Evolutionary conservation across 2,329 filamentous ascomycete species (phyloP).

Genomic region (Fusarium coicis): DNA sequence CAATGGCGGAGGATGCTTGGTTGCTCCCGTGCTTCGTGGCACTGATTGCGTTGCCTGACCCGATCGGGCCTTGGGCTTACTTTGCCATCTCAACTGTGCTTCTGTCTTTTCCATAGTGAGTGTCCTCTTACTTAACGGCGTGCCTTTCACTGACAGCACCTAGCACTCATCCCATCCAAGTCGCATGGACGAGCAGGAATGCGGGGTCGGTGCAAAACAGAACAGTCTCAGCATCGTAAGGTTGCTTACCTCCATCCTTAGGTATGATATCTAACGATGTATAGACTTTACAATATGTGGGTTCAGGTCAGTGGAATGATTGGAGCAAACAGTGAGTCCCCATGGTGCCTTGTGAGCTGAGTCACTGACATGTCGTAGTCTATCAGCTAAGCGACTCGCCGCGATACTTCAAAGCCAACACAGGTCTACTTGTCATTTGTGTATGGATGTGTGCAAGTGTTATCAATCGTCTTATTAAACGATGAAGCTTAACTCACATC

Average conservation of each 20-base stretch:
- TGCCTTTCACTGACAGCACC: not conserved
- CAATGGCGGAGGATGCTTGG: slow-evolving; percentile 62
- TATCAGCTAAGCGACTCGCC: slow-evolving; percentile 51
- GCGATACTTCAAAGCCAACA: slow-evolving; percentile 52
- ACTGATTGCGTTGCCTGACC: slow-evolving; percentile 52
- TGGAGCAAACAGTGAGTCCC: slow-evolving; percentile 45
- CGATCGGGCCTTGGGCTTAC: not conserved
- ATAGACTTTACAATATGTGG: slow-evolving; percentile 61
- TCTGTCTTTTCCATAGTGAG: not conserved
- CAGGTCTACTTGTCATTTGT: slow-evolving; percentile 13
- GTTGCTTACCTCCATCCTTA: not conserved
- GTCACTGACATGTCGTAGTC: slow-evolving; percentile 9
- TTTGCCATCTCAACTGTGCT: not conserved
- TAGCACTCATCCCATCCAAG: not conserved
- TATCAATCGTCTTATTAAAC: accelerated
- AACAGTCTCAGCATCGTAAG: slow-evolving; percentile 57
- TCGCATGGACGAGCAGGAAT: not conserved
- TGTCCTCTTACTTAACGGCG: not conserved
- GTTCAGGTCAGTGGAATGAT: slow-evolving; percentile 54
- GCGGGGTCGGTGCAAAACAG: slow-evolving; percentile 55
- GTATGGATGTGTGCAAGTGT: slow-evolving; percentile 7
- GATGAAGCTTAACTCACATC: not conserved
- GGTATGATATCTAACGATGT: not conserved
- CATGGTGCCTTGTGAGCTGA: accelerated
- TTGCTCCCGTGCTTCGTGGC: slow-evolving; percentile 64